Percentiles rank a stretch among this genome's conserved stretches.
Evolutionary conservation across 2,329 filamentous ascomycete species (phyloP).

Genomic region (Hirsutella minnesotensis): DNA sequence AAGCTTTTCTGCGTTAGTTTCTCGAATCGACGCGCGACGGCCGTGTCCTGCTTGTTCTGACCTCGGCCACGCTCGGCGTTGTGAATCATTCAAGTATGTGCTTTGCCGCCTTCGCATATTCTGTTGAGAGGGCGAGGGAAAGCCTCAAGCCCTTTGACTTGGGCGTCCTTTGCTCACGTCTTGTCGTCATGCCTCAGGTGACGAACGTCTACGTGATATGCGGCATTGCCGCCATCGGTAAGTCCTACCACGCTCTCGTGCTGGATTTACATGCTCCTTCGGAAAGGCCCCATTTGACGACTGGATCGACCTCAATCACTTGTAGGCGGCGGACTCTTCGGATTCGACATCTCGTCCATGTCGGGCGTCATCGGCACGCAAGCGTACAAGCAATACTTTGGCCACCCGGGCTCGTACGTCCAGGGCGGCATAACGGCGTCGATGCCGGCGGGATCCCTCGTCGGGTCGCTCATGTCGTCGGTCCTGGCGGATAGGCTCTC

Average conservation of each 20-base stretch:
- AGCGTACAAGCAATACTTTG: constrained; percentile 62
- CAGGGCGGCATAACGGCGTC: constrained; percentile 63
- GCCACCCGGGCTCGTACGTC: constrained; percentile 41
- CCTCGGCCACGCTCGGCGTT: neutral
- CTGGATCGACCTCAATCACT: neutral
- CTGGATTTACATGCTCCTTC: too few relatives aligned
- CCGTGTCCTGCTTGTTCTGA: neutral
- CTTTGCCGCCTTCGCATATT: neutral
- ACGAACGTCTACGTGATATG: constrained; percentile 49
- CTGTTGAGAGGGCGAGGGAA: neutral
- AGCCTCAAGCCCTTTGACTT: neutral
- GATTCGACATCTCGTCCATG: constrained; percentile 72
- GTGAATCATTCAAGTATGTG: neutral
- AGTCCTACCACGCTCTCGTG: constrained; percentile 6
- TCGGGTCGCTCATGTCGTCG: constrained; percentile 41
- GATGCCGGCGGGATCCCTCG: constrained; percentile 62
- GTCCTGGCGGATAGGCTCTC: constrained; percentile 38
- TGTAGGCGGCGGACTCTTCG: constrained; percentile 60
- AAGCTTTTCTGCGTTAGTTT: neutral
- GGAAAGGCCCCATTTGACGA: too few relatives aligned
- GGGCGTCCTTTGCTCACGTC: neutral
- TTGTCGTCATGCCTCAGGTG: constrained; percentile 24
- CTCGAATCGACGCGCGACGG: neutral
- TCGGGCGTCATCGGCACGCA: constrained; percentile 53
- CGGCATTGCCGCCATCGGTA: constrained; percentile 49